Evolutionary conservation across 1,284 basidiomycete genomes (phyloP), one percentile per base, ranked within the genome.

Genomic region (Exobasidium rhododendri): DNA sequence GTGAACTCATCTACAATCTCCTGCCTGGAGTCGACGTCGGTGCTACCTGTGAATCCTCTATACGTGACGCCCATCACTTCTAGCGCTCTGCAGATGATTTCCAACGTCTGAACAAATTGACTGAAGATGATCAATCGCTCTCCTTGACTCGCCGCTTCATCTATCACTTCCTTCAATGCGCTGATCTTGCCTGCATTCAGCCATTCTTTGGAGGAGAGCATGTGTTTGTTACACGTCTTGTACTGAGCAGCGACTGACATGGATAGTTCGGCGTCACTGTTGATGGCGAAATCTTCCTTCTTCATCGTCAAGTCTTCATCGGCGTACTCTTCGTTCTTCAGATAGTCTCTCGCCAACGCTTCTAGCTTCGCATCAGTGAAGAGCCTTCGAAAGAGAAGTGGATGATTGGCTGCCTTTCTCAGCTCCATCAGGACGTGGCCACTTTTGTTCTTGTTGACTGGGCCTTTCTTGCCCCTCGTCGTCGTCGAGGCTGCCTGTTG

Each of bases 1-100:
- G 90, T 94, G 81, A 97, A 98, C 78, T 96, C 89, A 75, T 99
- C 96, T 0, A 98, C 94, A 3, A 98, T 81, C 5, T 88, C 86
- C 81, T 98, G 96, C 17, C 96, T 86, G 59, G 93, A 88, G 74
- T 94, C 92, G 20, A 98, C 96, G 49, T 91, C 87, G 0, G 96
- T 99, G 57, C 89, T 88, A 1, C 96, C 96, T 0, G 96, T 97
- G 57, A 99, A 84, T n/a, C 94, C 82, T 31, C 92, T 85, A 80
- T 87, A 97, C 67, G 86, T 87, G 73, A 91, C 85, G n/a, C 85
- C 83, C 78, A 86, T 85, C 64, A 89, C 84, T 58, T 89, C 87
- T 30, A 99, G 83, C 10, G 94, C 85, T n/a, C 87, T 86, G 82
- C 92, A 87, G 3, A 98, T 84, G 71, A 98, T 97, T 79, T 78